Percentiles rank a stretch among this genome's conserved stretches.
Evolutionary conservation across 371 early-diverging fungal genomes (phyloP).

Genomic region (Mortierella sp.): DNA sequence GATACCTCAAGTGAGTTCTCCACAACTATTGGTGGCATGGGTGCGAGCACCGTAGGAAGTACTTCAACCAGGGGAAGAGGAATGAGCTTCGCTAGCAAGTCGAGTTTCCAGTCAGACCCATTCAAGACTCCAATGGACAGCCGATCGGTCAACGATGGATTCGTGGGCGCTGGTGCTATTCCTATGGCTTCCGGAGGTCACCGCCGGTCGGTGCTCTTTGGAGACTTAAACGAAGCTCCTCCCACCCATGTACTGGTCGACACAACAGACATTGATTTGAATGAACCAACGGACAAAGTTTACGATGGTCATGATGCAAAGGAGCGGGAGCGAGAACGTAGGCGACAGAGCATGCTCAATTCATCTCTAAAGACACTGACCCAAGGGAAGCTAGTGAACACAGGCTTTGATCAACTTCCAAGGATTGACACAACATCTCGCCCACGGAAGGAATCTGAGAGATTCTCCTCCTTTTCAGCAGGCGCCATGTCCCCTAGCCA

Average conservation of each 20-base stretch:
- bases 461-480: neutral
- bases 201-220: conserved; percentile 13
- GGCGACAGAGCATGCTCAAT: conserved; percentile 34
- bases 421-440: no score
- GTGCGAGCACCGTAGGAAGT: conserved; percentile 26
- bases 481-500: conserved; percentile 31
- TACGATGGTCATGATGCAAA: neutral
- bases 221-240: conserved; percentile 5
- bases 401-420: neutral
- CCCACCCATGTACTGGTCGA: conserved; percentile 43
- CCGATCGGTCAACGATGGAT: conserved; percentile 36
- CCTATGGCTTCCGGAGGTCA: conserved; percentile 4
- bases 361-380: conserved; percentile 33
- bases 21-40: conserved; percentile 27
- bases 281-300: conserved; percentile 22
- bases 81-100: conserved; percentile 44
- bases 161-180: conserved; percentile 13
- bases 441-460: no score
- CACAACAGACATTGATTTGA: conserved; percentile 29
- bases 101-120: conserved; percentile 49
- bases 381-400: conserved; percentile 19
- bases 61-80: conserved; percentile 19
- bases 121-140: conserved; percentile 50
- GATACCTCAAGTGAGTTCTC: conserved; percentile 24
- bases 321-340: conserved; percentile 21